These are phyloP conservation scores for Pseudopithomyces maydicus DNA, from an alignment of 2,329 filamentous ascomycete species.

Conservation along the genomic window DNA sequence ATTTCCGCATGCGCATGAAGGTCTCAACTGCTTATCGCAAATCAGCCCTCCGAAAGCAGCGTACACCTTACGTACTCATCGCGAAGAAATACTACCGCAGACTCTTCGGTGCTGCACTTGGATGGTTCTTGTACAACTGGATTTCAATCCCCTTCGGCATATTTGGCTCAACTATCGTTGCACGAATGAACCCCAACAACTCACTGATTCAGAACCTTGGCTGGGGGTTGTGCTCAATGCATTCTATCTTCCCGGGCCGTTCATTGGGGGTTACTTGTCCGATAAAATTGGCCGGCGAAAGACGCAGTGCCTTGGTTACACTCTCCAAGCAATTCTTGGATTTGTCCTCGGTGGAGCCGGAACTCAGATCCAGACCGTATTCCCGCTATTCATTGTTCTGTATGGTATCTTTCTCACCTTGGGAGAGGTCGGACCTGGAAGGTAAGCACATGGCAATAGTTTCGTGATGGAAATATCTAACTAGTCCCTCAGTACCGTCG, in stretches of 20 bases:
- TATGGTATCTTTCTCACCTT: slow-evolving; percentile 36
- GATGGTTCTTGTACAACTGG: slow-evolving; percentile 62
- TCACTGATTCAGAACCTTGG: slow-evolving; percentile 27
- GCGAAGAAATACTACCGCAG: slow-evolving; percentile 57
- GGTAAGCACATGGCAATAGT: slow-evolving; percentile 2
- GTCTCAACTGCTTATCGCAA: slow-evolving; percentile 57
- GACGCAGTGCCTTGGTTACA: slow-evolving; percentile 31
- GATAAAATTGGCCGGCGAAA: slow-evolving; percentile 30
- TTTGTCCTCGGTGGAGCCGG: slow-evolving; percentile 30
- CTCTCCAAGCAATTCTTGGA: slow-evolving; percentile 27
- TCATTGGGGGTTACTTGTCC: slow-evolving; percentile 32
- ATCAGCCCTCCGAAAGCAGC: slow-evolving; percentile 46
- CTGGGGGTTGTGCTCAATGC: slow-evolving; percentile 31
- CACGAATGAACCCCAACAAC: slow-evolving; percentile 24
- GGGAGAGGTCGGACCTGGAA: slow-evolving; percentile 31
- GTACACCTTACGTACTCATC: slow-evolving; percentile 55
- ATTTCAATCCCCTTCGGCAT: slow-evolving; percentile 61
- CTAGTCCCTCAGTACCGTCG: slow-evolving; percentile 15
- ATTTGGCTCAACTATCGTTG: slow-evolving; percentile 58
- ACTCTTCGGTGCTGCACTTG: slow-evolving; percentile 53
- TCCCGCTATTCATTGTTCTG: slow-evolving; percentile 35
- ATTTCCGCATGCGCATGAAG: slow-evolving; percentile 59
- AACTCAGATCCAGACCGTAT: slow-evolving; percentile 34
- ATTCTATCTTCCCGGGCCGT: slow-evolving; percentile 34
- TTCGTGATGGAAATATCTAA: not conserved